Base-by-base conservation (phyloP, 2,329 filamentous ascomycete species). In the Cylindrodendrum hubeiense region DNA sequence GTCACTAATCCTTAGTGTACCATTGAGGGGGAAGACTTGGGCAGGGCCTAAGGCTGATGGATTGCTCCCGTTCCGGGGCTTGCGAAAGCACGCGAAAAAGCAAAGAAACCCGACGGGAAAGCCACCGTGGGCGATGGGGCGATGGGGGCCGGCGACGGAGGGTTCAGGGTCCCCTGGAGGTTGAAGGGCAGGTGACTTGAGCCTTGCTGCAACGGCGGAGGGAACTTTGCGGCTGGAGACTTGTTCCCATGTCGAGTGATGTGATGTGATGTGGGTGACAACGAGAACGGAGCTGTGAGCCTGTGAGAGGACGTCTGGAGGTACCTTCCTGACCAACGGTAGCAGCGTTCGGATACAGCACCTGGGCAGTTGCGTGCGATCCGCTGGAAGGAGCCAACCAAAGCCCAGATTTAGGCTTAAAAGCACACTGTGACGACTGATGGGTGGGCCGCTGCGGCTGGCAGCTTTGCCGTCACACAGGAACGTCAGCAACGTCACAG, bases 1-100 rank as follows among this genome's bases (percentile, higher is more conserved):
- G 67, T 60, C 57, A 63, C 71, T 70, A 65, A 46, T 43, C 46
- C 58, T 49, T 70, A 73, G 71, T 63, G 68, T 60, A 51, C 56
- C 55, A 65, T 58, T 57, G 62, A 67, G 64, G 64, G 59, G 68
- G 63, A 26, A 60, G 28, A 60, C 41, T 26, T 49, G 28, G 22
- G 43, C 53, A 13, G 51, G 21, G 39, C 19, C 54, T 30, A 21
- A 43, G 39, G 44, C 49, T 49, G 49, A 52, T 46, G 43, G 49
- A 21, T 19, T 60, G 43, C 53, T 54, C 58, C 64, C 19, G 44
- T 59, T 53, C 57, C 24, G 34, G 52, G 15, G n/a, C 7, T 12
- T 19, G 43, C 44, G 57, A 33, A 30, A 57, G 30, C 53, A 55
- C 22, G 19, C 15, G 44, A 63, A 64, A 67, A 66, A 68, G 58